These are phyloP conservation scores for Rhodotorula kratochvilovae DNA, from an alignment of 768 basidiomycete species.

Conservation along the genomic window DNA sequence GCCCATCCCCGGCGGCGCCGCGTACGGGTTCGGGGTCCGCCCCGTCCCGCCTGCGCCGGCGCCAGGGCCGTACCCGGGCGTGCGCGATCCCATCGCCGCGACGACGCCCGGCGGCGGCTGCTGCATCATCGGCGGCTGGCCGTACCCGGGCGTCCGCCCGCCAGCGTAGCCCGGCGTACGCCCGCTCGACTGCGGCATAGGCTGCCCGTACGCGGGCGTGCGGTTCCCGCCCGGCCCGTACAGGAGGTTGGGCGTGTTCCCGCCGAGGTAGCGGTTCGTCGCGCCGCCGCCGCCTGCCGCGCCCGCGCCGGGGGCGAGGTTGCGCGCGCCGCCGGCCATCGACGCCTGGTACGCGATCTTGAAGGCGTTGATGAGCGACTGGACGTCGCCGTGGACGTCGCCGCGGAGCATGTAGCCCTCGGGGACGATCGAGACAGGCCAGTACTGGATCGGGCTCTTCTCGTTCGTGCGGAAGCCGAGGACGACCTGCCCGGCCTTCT, in stretches of 20 bases:
- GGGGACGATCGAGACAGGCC: slow-evolving; percentile 56
- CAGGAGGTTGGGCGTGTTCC: not conserved
- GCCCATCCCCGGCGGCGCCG: too few species aligned
- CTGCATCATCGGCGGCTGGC: not conserved
- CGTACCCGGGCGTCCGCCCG: slow-evolving; percentile 10
- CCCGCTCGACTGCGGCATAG: not conserved
- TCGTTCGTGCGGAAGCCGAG: slow-evolving; percentile 90
- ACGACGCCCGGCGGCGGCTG: not conserved
- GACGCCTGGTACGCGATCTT: slow-evolving; percentile 22
- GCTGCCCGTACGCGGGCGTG: not conserved
- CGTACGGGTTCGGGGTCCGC: not conserved
- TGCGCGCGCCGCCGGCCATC: not conserved
- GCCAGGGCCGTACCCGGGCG: not conserved
- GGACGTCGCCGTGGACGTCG: slow-evolving; percentile 19
- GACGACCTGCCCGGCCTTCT: slow-evolving; percentile 85
- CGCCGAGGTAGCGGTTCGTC: not conserved
- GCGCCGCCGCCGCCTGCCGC: not conserved
- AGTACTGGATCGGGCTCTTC: slow-evolving; percentile 79
- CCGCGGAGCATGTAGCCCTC: slow-evolving; percentile 41
- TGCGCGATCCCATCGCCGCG: not conserved
- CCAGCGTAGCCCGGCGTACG: not conserved
- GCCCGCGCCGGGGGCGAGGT: not conserved
- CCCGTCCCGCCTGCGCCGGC: not conserved
- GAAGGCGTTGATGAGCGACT: slow-evolving; percentile 31
- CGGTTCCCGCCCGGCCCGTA: not conserved